These are phyloP conservation scores for Ceratocystis destructans DNA, from an alignment of 2,329 filamentous ascomycete genomes.

Conservation along the genomic window DNA sequence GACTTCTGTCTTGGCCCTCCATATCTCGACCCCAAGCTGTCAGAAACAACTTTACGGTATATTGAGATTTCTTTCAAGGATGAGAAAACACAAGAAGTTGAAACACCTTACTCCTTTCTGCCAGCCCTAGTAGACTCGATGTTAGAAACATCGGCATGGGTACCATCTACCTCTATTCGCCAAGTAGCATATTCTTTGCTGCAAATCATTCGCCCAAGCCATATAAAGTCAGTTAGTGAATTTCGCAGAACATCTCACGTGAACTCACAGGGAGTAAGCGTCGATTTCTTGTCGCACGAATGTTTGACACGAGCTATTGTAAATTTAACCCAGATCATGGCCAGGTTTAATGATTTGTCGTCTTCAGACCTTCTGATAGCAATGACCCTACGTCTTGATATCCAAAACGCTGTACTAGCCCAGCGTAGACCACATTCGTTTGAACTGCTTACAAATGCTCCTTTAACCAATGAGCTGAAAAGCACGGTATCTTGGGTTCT, in stretches of 20 bases:
- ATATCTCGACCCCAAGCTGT: slow-evolving; percentile 29
- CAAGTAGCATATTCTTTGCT: slow-evolving; percentile 42
- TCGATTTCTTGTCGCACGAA: slow-evolving; percentile 23
- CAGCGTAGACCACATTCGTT: slow-evolving; percentile 22
- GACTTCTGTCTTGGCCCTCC: background rate
- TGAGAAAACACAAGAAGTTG: slow-evolving; percentile 16
- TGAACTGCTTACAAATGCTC: slow-evolving; percentile 7
- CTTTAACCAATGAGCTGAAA: slow-evolving; percentile 22
- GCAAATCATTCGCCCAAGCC: slow-evolving; percentile 20
- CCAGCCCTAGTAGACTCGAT: slow-evolving; percentile 46
- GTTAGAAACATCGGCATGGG: slow-evolving; percentile 35
- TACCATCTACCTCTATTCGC: slow-evolving; percentile 35
- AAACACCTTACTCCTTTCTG: slow-evolving; percentile 41
- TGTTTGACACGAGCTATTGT: slow-evolving; percentile 21
- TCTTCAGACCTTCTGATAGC: slow-evolving; percentile 11
- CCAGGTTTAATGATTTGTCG: background rate
- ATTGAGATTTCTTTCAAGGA: slow-evolving; percentile 20
- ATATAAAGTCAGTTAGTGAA: slow-evolving; percentile 24
- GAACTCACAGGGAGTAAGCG: slow-evolving; percentile 12
- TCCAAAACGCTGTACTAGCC: slow-evolving; percentile 21
- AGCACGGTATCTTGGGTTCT: slow-evolving; percentile 37
- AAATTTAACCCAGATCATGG: background rate
- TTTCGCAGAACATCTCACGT: slow-evolving; percentile 26
- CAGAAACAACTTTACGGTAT: slow-evolving; percentile 28
- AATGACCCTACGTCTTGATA: slow-evolving; percentile 19